These are phyloP conservation scores for California macrophylla DNA, from an alignment of 441 rosid species.

Conservation along the genomic window DNA sequence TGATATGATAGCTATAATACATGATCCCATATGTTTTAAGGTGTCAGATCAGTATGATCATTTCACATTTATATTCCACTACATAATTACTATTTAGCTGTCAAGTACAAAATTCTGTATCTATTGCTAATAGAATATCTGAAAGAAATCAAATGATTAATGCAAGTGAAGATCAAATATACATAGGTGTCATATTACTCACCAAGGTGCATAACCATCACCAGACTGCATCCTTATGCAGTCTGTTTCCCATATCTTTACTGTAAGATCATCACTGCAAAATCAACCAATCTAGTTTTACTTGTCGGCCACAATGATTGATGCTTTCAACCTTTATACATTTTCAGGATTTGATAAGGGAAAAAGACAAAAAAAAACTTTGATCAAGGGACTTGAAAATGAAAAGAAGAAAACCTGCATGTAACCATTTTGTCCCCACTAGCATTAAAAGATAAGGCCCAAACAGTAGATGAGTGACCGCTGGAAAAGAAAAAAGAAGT, in stretches of 20 bases:
- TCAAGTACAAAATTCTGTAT: neutral
- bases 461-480: slow-evolving; percentile 83
- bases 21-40: neutral
- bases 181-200: slow-evolving; percentile 27
- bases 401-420: slow-evolving; percentile 46
- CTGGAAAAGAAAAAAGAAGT: slow-evolving; percentile 28
- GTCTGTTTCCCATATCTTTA: slow-evolving; percentile 76
- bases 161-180: slow-evolving; percentile 12
- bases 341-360: neutral
- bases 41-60: too few relatives aligned
- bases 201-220: slow-evolving; percentile 71
- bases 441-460: slow-evolving; percentile 74
- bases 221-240: slow-evolving; percentile 45
- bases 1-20: neutral
- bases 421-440: slow-evolving; percentile 83
- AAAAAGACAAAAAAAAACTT: neutral
- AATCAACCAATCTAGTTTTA: slow-evolving; percentile 12
- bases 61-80: neutral
- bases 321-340: neutral
- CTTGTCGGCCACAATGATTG: neutral
- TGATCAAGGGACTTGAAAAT: neutral
- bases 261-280: slow-evolving; percentile 86
- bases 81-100: too few relatives aligned
- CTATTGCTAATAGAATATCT: neutral
- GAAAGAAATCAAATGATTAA: neutral